Conservation (phyloP, 2,329 filamentous ascomycete genomes). For the Calcarisporium arbuscula region DNA sequence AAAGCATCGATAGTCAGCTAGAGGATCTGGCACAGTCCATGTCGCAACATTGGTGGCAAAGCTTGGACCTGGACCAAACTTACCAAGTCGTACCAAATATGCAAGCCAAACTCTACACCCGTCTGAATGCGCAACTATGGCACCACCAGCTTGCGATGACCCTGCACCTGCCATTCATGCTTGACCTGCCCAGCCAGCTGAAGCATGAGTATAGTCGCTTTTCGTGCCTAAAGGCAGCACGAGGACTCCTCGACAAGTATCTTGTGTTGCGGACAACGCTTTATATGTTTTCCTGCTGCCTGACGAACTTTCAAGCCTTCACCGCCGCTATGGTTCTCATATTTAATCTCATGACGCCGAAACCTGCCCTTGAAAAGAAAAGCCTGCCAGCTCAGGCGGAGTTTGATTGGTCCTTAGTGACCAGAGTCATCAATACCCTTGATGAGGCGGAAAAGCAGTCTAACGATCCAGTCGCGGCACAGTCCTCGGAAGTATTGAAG, state of each 20-base stretch:
- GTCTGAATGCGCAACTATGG: slow-evolving; percentile 7
- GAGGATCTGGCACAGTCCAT: slow-evolving; percentile 2
- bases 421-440: neutral
- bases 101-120: slow-evolving; percentile 4
- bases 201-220: slow-evolving; percentile 5
- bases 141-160: slow-evolving; percentile 6
- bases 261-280: slow-evolving; percentile 4
- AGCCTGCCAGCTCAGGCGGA: slow-evolving; percentile 1
- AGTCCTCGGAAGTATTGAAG: slow-evolving; percentile 4
- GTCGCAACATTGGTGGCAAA: slow-evolving; percentile 5
- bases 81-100: neutral
- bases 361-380: neutral
- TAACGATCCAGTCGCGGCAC: slow-evolving; percentile 3
- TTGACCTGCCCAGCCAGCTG: slow-evolving; percentile 1
- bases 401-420: slow-evolving; percentile 3
- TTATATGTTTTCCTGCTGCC: slow-evolving; percentile 6
- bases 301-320: slow-evolving; percentile 7
- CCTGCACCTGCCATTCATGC: slow-evolving; percentile 7
- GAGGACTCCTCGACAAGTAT: slow-evolving; percentile 5
- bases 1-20: slow-evolving; percentile 4
- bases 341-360: slow-evolving; percentile 4
- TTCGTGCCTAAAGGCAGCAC: slow-evolving; percentile 4
- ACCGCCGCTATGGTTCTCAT: slow-evolving; percentile 6
- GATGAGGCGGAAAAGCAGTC: slow-evolving; percentile 3
- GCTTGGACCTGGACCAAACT: neutral